These are phyloP conservation scores for Durio zibethinus DNA, from an alignment of 345 rosid genomes.

Conservation along the genomic window DNA sequence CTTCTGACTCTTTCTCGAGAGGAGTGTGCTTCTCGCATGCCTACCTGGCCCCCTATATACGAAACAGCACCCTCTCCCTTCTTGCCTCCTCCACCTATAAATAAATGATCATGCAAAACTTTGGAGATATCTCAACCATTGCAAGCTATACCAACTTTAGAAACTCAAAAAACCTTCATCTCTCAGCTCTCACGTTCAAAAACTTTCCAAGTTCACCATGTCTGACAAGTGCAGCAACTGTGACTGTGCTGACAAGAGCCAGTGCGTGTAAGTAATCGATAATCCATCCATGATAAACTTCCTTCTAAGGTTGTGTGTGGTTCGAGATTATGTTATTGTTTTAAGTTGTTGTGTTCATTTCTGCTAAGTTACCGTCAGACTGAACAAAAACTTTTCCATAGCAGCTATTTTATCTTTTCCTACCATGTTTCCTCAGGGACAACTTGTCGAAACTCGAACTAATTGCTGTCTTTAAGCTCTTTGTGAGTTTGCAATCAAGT, in stretches of 20 bases:
- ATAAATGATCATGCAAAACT: conserved; percentile 16
- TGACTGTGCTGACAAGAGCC: conserved; percentile 71
- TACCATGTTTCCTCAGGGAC: background rate
- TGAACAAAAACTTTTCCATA: background rate
- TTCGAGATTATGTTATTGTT: background rate
- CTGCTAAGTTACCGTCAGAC: background rate
- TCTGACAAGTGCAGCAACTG: conserved; percentile 70
- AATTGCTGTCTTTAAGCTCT: background rate
- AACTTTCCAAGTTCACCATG: conserved; percentile 39
- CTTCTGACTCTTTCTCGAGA: conserved; percentile 5
- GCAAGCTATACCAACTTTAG: background rate
- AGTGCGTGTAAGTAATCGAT: conserved; percentile 35
- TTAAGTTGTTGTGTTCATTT: background rate
- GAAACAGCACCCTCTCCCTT: background rate
- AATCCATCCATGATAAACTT: background rate
- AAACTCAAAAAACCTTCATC: background rate
- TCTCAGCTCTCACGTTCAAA: background rate
- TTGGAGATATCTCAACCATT: conserved; percentile 14
- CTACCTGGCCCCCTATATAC: background rate
- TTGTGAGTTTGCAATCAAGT: background rate
- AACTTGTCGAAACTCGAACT: background rate
- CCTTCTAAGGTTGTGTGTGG: background rate
- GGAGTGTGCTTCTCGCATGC: conserved; percentile 49
- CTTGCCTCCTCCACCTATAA: conserved; percentile 31
- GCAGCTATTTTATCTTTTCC: background rate